These are phyloP conservation scores for Neurospora sp. DNA, from an alignment of 2,329 filamentous ascomycete genomes.

Conservation along the genomic window DNA sequence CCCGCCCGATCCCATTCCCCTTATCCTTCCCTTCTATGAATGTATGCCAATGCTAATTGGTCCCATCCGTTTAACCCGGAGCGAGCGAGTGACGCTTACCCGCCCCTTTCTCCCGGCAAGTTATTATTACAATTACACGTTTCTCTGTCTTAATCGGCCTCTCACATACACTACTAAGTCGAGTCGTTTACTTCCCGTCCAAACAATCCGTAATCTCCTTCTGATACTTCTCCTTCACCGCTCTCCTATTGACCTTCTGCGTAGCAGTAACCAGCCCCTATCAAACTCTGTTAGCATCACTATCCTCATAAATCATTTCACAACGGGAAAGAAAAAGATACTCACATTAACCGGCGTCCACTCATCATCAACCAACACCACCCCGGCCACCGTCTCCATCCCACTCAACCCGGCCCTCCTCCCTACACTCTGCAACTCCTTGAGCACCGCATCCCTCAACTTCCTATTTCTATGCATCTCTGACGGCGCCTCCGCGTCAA, in stretches of 20 bases:
- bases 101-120: not conserved
- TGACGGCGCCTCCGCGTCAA: constrained; percentile 41
- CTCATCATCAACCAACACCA: constrained; percentile 74
- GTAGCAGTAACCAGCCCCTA: constrained; percentile 53
- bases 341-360: constrained; percentile 80
- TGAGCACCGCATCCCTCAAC: constrained; percentile 50
- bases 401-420: constrained; percentile 55
- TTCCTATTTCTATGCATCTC: constrained; percentile 58
- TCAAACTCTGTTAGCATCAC: constrained; percentile 4
- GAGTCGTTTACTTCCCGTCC: constrained; percentile 12
- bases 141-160: not conserved
- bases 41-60: not conserved
- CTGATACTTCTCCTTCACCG: constrained; percentile 39
- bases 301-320: constrained; percentile 2
- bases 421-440: constrained; percentile 57
- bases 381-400: constrained; percentile 66
- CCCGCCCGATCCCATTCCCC: not conserved
- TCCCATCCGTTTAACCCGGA: not conserved
- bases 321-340: constrained; percentile 15
- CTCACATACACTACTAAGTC: not conserved
- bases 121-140: not conserved
- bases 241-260: constrained; percentile 48
- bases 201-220: constrained; percentile 39
- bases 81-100: too few species aligned
- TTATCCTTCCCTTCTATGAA: not conserved